phyloP scores from a whole-genome alignment of 805 yeast genomes.

The Candida methanosorbosa region DNA sequence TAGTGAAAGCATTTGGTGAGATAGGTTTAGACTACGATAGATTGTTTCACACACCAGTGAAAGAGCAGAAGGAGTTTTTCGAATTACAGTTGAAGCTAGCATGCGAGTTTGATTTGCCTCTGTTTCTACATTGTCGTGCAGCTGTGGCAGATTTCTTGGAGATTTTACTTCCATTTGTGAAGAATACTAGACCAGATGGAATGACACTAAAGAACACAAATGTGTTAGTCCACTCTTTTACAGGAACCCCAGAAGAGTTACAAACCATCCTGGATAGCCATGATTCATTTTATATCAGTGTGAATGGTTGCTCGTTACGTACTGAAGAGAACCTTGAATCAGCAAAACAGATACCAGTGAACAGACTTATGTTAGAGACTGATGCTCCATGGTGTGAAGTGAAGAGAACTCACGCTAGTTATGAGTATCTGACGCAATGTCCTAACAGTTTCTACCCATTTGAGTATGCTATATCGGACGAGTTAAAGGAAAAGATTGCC shows the following conservation, averaged over 20 bases:
- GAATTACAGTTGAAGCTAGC: constrained; percentile 64
- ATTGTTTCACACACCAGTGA: constrained; percentile 61
- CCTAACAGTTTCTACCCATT: constrained; percentile 52
- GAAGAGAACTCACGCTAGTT: constrained; percentile 72
- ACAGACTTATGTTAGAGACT: constrained; percentile 73
- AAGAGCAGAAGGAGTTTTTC: constrained; percentile 61
- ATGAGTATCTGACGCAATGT: constrained; percentile 42
- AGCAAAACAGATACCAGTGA: constrained; percentile 59
- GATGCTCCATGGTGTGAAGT: constrained; percentile 99
- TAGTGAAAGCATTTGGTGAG: constrained; percentile 85
- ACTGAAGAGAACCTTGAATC: constrained; percentile 65
- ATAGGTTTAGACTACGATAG: constrained; percentile 94
- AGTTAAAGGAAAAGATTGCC: constrained; percentile 3
- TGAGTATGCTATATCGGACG: constrained; percentile 10
- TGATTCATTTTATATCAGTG: constrained; percentile 51
- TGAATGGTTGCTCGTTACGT: constrained; percentile 90
- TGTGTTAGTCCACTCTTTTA: constrained; percentile 94
- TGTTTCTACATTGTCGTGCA: constrained; percentile 85
- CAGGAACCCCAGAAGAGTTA: constrained; percentile 69
- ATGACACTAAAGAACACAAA: constrained; percentile 26
- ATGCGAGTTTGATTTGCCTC: constrained; percentile 53
- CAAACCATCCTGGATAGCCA: constrained; percentile 46
- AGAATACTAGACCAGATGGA: constrained; percentile 26
- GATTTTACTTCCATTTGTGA: constrained; percentile 54
- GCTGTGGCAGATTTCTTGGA: constrained; percentile 72